Conservation (phyloP, 108 stramenopile genomes). For the Conticribra guillardii region DNA sequence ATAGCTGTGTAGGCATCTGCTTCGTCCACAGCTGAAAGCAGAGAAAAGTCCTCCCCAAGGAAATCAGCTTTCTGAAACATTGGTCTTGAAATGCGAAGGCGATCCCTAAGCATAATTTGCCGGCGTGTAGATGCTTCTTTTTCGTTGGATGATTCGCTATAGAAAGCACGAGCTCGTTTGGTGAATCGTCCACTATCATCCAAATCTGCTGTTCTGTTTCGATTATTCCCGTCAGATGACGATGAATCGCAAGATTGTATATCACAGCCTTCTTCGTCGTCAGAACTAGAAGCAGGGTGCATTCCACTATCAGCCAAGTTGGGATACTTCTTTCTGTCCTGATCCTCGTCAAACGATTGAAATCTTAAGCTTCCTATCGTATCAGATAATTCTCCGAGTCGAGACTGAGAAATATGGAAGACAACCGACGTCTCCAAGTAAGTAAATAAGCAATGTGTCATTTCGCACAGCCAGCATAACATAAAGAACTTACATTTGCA, state of each 20-base stretch:
- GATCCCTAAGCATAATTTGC: conserved; percentile 69
- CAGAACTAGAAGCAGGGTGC: conserved; percentile 29
- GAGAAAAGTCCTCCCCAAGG: conserved; percentile 59
- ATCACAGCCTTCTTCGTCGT: conserved; percentile 21
- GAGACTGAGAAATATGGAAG: not conserved
- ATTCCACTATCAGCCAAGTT: conserved; percentile 73
- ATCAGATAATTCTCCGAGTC: conserved; percentile 55
- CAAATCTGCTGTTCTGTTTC: conserved; percentile 1
- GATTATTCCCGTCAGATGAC: conserved; percentile 27
- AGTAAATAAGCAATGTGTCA: too few relatives aligned
- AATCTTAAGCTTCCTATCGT: conserved; percentile 56
- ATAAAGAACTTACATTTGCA: conserved; percentile 27
- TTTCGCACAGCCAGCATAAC: not conserved
- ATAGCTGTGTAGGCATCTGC: conserved; percentile 60
- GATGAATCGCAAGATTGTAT: conserved; percentile 26
- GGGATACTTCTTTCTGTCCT: conserved; percentile 44
- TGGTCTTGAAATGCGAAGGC: conserved; percentile 61
- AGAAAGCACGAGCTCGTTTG: not conserved
- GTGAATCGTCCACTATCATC: not conserved
- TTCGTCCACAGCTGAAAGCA: conserved; percentile 86
- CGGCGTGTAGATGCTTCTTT: conserved; percentile 43
- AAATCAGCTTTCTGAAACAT: conserved; percentile 81
- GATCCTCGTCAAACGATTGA: conserved; percentile 43
- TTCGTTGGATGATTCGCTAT: conserved; percentile 44
- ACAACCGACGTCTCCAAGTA: not conserved